These are phyloP conservation scores for Beta macrorhiza DNA, from an alignment of 179 eudicot genomes.

Conservation along the genomic window DNA sequence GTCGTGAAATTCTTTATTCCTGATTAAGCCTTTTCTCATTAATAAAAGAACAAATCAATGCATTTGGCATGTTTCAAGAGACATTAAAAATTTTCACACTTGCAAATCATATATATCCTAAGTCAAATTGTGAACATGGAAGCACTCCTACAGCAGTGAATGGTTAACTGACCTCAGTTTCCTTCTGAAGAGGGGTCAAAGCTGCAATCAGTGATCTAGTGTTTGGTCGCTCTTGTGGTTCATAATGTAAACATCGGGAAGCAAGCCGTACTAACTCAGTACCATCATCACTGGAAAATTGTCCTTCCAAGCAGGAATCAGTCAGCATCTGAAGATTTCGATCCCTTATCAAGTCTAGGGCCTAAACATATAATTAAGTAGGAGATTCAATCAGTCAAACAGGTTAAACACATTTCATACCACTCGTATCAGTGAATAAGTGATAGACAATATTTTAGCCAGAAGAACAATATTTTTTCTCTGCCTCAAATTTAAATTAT, in stretches of 20 bases:
- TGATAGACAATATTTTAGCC: background rate
- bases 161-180: constrained; percentile 40
- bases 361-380: constrained; percentile 35
- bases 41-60: background rate
- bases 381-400: background rate
- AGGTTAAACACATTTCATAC: background rate
- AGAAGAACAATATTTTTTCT: background rate
- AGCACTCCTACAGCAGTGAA: constrained; percentile 7
- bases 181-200: constrained; percentile 60
- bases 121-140: background rate
- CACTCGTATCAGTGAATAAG: background rate
- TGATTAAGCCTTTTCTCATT: background rate
- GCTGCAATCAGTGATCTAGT: constrained; percentile 52
- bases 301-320: constrained; percentile 66
- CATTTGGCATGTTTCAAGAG: background rate
- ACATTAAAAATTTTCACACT: background rate
- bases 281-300: constrained; percentile 55
- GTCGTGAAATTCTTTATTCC: background rate
- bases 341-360: constrained; percentile 60
- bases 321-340: constrained; percentile 56
- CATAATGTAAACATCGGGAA: constrained; percentile 59
- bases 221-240: constrained; percentile 64
- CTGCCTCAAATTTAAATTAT: too few species aligned
- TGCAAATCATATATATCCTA: background rate
- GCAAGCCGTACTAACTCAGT: constrained; percentile 59